phyloP scores from a whole-genome alignment of 257 asterid species.

The Handroanthus guayacan region DNA sequence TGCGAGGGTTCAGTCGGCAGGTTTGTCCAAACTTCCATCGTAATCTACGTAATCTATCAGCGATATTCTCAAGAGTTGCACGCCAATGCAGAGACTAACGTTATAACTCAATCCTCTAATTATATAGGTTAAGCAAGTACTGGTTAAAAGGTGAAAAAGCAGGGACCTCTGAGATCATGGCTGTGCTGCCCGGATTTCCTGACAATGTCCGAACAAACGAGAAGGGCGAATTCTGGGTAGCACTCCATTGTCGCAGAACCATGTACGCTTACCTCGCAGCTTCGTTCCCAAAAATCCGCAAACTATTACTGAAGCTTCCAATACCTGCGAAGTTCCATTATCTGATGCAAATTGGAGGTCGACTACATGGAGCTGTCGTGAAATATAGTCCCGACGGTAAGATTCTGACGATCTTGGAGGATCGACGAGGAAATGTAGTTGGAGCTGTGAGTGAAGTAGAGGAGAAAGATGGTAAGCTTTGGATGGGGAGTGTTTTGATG shows the following conservation, averaged over 20 bases:
- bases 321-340: slow-evolving; percentile 68
- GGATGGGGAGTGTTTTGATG: too few relatives aligned
- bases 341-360: slow-evolving; percentile 83
- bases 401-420: too few relatives aligned
- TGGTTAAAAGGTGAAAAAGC: slow-evolving; percentile 92
- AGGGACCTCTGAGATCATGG: slow-evolving; percentile 70
- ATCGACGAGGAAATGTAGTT: too few relatives aligned
- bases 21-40: slow-evolving; percentile 39
- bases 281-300: slow-evolving; percentile 56
- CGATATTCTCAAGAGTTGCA: not conserved
- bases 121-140: slow-evolving; percentile 66
- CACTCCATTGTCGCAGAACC: slow-evolving; percentile 74
- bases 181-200: slow-evolving; percentile 78
- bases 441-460: too few relatives aligned
- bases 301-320: slow-evolving; percentile 73
- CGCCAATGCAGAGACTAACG: not conserved
- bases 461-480: too few relatives aligned
- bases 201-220: slow-evolving; percentile 85
- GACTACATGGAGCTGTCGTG: not conserved
- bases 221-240: slow-evolving; percentile 93
- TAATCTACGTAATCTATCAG: slow-evolving; percentile 7
- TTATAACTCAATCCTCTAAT: not conserved
- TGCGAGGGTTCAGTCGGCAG: slow-evolving; percentile 84
- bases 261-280: slow-evolving; percentile 62
- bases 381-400: too few relatives aligned